Percentiles rank a stretch among this genome's conserved stretches.
Evolutionary conservation across 306 rosid species (phyloP).

Genomic region (Fragaria iinumae): DNA sequence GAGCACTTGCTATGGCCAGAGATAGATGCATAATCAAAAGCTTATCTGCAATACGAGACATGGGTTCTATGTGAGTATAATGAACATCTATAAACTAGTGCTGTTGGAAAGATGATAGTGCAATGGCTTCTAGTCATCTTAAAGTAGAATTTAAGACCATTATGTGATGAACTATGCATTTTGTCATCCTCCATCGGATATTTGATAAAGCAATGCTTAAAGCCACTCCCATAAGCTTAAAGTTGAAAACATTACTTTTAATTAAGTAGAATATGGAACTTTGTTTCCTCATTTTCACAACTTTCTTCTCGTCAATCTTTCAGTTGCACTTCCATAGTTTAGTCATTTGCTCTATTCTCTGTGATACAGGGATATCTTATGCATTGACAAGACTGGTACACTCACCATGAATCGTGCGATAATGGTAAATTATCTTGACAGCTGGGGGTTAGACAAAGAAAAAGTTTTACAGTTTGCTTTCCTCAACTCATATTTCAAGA

Average conservation of each 20-base stretch:
- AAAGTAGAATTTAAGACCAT: background rate
- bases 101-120: background rate
- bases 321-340: background rate
- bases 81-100: background rate
- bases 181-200: background rate
- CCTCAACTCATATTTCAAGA: conserved; percentile 75
- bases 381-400: conserved; percentile 87
- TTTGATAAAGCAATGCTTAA: background rate
- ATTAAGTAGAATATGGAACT: background rate
- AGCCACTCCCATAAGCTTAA: background rate
- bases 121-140: background rate
- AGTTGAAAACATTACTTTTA: background rate
- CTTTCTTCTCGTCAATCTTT: background rate
- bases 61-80: conserved; percentile 78
- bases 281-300: background rate
- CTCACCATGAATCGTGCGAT: conserved; percentile 80
- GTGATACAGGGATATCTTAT: conserved; percentile 69
- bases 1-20: conserved; percentile 84
- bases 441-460: conserved; percentile 49
- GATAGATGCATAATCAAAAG: conserved; percentile 84
- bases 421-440: conserved; percentile 56
- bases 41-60: conserved; percentile 57
- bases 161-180: background rate
- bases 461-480: conserved; percentile 65
- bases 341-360: background rate